Base-by-base conservation (phyloP, 768 basidiomycete genomes). In the Hirschioporus abietinus region DNA sequence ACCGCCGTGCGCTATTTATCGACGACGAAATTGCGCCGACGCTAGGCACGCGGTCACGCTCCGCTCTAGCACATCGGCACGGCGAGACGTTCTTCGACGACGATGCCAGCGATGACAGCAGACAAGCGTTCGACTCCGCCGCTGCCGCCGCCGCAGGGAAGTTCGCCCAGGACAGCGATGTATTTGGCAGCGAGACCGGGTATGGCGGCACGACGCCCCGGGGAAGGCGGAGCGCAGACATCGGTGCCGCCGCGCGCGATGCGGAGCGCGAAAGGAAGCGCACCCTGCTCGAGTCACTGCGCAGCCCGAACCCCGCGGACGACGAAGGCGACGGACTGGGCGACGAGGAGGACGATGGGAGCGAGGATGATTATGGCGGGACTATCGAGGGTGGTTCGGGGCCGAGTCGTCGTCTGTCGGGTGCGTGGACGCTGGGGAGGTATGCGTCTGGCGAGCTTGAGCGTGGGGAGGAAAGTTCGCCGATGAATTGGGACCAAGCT, bases 401-500 rank as follows among this genome's bases (percentile, higher is more conserved):
- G 15, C 15, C 42, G 42, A 52, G 42, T 23, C 66, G 64, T n/a
- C 63, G 36, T 1, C 4, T 30, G 59, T 36, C 58, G 34, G 67
- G 60, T 30, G 42, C 42, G 42, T 52, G 42, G 42, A 52, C 20
- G 42, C 42, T 30, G 30, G 30, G 30, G 30, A 30, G 20, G 42
- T 52, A 52, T 20, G 20, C 15, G 5, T 52, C 42, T 30, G 30
- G 30, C 8, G 30, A 30, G 42, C 42, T 52, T 1, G 85, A 84
- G 23, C 87, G 84, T 1, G 88, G 88, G 6, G 88, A 89, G 36
- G 87, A 89, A 7, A 88, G 89, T 25, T 87, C 86, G 63, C 73
- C 78, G 10, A 73, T 86, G 71, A 86, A 89, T 67, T 89, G 86
- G 87, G 89, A 89, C 70, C 84, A 90, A 72, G 86, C 85, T 57